Percentiles rank a stretch among this genome's conserved stretches.
Conservation (phyloP, 2,329 filamentous ascomycete genomes). For the Xylariaceae sp. region DNA sequence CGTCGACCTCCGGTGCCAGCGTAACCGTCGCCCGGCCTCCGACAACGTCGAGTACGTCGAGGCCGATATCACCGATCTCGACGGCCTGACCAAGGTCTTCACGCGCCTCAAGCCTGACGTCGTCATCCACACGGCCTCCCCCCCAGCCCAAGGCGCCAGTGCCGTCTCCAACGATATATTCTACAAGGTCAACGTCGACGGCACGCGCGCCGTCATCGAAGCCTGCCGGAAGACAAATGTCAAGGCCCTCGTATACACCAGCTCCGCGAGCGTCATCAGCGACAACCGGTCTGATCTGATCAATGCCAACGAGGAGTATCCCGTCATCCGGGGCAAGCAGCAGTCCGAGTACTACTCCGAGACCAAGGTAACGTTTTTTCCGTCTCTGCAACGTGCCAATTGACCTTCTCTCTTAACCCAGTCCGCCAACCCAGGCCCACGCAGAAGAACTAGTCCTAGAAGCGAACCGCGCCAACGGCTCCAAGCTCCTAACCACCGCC, state of each 20-base stretch:
- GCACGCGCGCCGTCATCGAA: conserved; percentile 73
- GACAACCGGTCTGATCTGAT: conserved; percentile 75
- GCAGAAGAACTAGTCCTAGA: conserved; percentile 78
- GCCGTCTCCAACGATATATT: conserved; percentile 59
- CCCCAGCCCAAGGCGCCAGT: conserved; percentile 52
- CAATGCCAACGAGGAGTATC: conserved; percentile 82
- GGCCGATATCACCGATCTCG: conserved; percentile 70
- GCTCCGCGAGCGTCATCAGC: conserved; percentile 79
- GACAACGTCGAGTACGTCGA: conserved; percentile 64
- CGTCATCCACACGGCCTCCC: conserved; percentile 87
- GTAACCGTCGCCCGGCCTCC: conserved; percentile 59
- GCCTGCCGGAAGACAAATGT: conserved; percentile 68
- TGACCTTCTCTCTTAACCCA: neutral
- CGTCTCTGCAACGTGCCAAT: too few relatives aligned
- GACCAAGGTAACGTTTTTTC: conserved; percentile 64
- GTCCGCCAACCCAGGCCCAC: conserved; percentile 49
- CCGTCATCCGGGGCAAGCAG: conserved; percentile 65
- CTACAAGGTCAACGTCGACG: conserved; percentile 81
- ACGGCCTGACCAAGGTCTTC: conserved; percentile 60
- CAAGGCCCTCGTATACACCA: conserved; percentile 85
- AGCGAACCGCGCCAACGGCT: conserved; percentile 58
- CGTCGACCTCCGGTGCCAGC: conserved; percentile 66
- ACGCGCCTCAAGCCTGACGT: conserved; percentile 67
- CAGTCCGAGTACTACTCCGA: conserved; percentile 83
- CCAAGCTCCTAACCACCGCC: conserved; percentile 68